These are phyloP conservation scores for Mycena polygramma DNA, from an alignment of 768 basidiomycete genomes.

Conservation along the genomic window DNA sequence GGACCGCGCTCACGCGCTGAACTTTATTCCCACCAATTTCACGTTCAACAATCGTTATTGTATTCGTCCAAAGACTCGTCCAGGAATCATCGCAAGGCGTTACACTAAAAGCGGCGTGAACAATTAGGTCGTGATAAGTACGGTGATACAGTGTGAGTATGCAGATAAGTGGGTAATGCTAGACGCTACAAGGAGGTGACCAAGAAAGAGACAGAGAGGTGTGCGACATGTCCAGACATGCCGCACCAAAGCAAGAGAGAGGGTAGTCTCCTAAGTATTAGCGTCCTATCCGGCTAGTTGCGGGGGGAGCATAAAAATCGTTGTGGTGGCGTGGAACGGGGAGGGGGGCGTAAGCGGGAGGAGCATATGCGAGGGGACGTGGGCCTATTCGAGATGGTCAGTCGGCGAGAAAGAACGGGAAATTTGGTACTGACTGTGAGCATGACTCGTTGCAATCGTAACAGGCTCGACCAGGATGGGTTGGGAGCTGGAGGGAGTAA, in stretches of 20 bases:
- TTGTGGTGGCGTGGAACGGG: constrained; percentile 46
- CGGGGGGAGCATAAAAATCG: constrained; percentile 43
- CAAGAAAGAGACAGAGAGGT: constrained; percentile 25
- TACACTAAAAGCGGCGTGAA: constrained; percentile 22
- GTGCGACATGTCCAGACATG: constrained; percentile 36
- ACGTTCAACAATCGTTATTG: not conserved
- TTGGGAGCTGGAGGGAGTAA: constrained; percentile 50
- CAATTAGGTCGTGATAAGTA: constrained; percentile 27
- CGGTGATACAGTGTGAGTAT: constrained; percentile 19
- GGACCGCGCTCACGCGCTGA: not conserved
- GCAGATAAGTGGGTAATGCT: constrained; percentile 10
- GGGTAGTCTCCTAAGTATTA: constrained; percentile 23
- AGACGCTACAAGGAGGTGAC: constrained; percentile 37
- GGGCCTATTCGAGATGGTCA: constrained; percentile 50
- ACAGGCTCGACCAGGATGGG: constrained; percentile 63
- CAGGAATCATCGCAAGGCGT: constrained; percentile 15
- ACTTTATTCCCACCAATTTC: not conserved
- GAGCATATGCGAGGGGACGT: constrained; percentile 62
- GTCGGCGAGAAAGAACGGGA: not conserved
- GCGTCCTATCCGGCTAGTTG: constrained; percentile 23
- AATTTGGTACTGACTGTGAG: constrained; percentile 41
- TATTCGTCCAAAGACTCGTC: not conserved
- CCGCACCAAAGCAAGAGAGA: constrained; percentile 30
- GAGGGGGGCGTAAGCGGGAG: constrained; percentile 61
- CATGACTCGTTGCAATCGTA: constrained; percentile 65